Percentiles rank a stretch among this genome's conserved stretches.
Evolutionary conservation across 306 rosid genomes (phyloP).

Genomic region (Medicago ruthenica): DNA sequence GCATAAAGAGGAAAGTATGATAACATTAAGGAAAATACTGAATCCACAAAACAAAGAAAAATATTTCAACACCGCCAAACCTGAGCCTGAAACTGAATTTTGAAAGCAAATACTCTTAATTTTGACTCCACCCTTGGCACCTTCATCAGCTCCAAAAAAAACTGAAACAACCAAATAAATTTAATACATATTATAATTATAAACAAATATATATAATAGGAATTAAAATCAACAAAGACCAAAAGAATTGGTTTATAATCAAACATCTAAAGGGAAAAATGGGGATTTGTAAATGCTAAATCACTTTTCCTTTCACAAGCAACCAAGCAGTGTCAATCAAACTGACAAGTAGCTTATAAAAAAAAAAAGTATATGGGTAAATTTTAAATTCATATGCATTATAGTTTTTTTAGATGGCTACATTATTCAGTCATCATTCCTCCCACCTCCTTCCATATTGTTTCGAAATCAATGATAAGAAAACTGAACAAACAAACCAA

Average conservation of each 20-base stretch:
- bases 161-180: slow-evolving; percentile 61
- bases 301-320: slow-evolving; percentile 21
- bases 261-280: slow-evolving; percentile 33
- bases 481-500: slow-evolving; percentile 18
- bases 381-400: slow-evolving; percentile 16
- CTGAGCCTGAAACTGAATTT: slow-evolving; percentile 92
- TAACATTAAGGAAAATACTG: slow-evolving; percentile 32
- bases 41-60: slow-evolving; percentile 35
- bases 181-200: slow-evolving; percentile 6
- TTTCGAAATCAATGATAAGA: slow-evolving; percentile 29
- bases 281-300: slow-evolving; percentile 25
- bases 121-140: slow-evolving; percentile 99
- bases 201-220: neutral
- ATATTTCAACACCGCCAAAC: slow-evolving; percentile 63
- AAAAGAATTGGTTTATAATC: slow-evolving; percentile 1
- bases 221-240: slow-evolving; percentile 28
- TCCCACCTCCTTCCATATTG: slow-evolving; percentile 25
- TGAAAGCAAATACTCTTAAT: slow-evolving; percentile 90
- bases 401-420: neutral
- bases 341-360: too few species aligned
- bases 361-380: neutral
- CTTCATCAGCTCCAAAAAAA: slow-evolving; percentile 92
- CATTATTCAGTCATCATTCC: slow-evolving; percentile 26
- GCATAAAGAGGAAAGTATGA: slow-evolving; percentile 46
- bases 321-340: slow-evolving; percentile 13